phyloP scores from a whole-genome alignment of 495 filamentous ascomycete species.

The Clavariopsis aquatica region DNA sequence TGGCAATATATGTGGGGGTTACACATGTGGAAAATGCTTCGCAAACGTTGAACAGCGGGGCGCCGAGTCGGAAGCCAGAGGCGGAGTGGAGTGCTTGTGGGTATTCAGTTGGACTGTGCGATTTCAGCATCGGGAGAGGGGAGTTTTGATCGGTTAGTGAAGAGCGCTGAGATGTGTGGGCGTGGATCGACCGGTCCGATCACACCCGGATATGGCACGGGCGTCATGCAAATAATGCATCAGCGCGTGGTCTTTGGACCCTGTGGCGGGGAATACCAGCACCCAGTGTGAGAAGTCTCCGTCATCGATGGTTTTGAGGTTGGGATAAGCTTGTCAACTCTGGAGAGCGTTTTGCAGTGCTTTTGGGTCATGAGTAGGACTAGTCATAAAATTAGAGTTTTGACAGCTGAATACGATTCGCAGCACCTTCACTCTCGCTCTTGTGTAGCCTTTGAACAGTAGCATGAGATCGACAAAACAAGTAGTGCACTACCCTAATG shows the following conservation, averaged over 20 bases:
- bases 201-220: neutral
- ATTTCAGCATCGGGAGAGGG: neutral
- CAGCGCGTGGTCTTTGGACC: neutral
- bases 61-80: neutral
- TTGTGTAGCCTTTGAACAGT: neutral
- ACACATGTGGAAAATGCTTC: neutral
- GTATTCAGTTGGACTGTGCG: neutral
- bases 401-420: neutral
- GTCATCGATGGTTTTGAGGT: neutral
- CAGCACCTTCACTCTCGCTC: neutral
- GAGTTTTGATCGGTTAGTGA: too few species aligned
- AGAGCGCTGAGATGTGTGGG: neutral
- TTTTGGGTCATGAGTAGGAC: neutral
- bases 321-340: neutral
- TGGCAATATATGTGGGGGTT: too few species aligned
- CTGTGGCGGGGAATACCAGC: neutral
- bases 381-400: neutral
- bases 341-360: neutral
- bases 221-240: neutral
- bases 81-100: neutral
- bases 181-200: neutral
- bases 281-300: neutral
- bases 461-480: neutral
- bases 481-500: neutral
- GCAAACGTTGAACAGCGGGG: neutral